Evolutionary conservation across 345 rosid species (phyloP).

Genomic region (Hypericum perforatum): DNA sequence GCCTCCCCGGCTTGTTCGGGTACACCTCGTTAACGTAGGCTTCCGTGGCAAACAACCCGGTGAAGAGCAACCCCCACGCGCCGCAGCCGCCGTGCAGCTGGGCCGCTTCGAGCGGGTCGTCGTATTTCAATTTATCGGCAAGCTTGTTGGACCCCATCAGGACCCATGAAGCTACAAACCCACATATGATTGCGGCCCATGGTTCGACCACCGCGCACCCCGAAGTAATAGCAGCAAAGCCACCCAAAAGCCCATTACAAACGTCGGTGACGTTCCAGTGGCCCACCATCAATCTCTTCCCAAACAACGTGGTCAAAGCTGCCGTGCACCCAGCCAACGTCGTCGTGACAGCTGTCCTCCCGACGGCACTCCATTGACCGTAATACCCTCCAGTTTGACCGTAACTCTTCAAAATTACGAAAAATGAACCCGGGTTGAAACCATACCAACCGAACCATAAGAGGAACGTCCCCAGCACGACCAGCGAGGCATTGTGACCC

Average conservation of each 20-base stretch:
- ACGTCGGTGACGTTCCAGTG: slow-evolving; percentile 4
- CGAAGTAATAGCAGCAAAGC: slow-evolving; percentile 2
- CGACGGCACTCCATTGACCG: neutral
- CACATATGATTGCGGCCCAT: slow-evolving; percentile 1
- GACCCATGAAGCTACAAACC: slow-evolving; percentile 3
- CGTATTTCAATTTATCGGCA: neutral
- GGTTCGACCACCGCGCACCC: slow-evolving; percentile 6
- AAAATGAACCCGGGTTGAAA: slow-evolving; percentile 3
- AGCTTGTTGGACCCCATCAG: slow-evolving; percentile 4
- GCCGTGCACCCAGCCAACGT: slow-evolving; percentile 4
- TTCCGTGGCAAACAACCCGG: neutral
- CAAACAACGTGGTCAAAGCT: slow-evolving; percentile 1
- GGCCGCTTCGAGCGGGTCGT: slow-evolving; percentile 6
- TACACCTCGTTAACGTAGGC: neutral
- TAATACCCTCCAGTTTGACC: neutral
- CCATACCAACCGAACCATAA: slow-evolving; percentile 5
- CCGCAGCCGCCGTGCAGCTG: slow-evolving; percentile 3
- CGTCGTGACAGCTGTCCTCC: slow-evolving; percentile 7
- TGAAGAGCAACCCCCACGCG: slow-evolving; percentile 4
- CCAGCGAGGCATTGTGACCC: neutral
- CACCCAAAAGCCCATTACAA: neutral
- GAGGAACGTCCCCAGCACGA: slow-evolving; percentile 1
- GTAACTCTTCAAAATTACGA: neutral
- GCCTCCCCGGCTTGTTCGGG: neutral
- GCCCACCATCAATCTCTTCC: neutral